Evolutionary conservation across 176 grass and related monocot genomes (phyloP), one percentile per base, ranked within the genome.

Genomic region (Oryza meyeriana): DNA sequence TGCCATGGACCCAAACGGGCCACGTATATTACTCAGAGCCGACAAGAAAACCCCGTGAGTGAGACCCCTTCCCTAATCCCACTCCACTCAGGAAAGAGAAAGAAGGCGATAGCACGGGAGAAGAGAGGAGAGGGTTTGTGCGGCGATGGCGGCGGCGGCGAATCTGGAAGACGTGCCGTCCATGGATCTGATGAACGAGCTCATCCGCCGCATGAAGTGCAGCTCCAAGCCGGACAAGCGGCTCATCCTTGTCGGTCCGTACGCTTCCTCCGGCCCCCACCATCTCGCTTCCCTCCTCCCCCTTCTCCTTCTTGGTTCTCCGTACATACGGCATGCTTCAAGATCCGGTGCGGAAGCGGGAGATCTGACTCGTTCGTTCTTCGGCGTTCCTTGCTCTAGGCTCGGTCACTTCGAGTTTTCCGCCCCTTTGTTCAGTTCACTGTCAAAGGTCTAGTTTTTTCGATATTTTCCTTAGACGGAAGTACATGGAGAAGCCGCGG

Each of bases 131-230:
- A 44, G 41, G 41, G 41, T 44, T 50, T 50, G 3, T 50, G 61
- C 69, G 42, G 69, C 17, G 77, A 32, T 35, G 64, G 75, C 17
- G 82, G 78, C 64, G 83, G 91, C 88, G 90, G 86, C 79, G 75
- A 94, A 86, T 44, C 83, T 98, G 45, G 92, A 94, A 88, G 92
- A 98, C 13, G 92, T 95, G 11, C 86, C 95, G 63, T 94, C 95
- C 86, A n/a, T 93, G 61, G 90, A 98, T 90, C 83, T 98, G 86
- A 98, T 94, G 90, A 83, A 87, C 84, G 95, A 98, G 92, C 82
- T 98, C 48, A 92, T 98, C 67, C 92, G 84, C 82, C 90, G 90
- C 48, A 86, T 89, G 90, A 98, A 93, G 84, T 98, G 95, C 84
- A 84, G 92, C 27, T 86, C 95, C 69, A 98, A 95, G 88, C 95